phyloP scores from a whole-genome alignment of 768 basidiomycete species.

The Mrakia hoshinonis region DNA sequence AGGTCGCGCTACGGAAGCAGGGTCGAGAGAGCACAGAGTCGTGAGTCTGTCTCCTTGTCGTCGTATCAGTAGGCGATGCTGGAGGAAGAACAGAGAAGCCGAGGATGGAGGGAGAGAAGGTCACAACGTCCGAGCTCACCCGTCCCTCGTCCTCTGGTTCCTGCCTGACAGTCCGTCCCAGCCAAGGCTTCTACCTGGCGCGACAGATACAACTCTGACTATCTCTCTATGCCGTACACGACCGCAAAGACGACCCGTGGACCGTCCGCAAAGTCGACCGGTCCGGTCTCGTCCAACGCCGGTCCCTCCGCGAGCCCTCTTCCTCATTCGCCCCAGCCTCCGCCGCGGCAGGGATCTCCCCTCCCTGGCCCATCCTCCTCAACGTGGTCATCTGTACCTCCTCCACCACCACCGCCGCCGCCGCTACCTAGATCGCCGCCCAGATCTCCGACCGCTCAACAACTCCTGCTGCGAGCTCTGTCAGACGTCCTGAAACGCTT shows the following conservation, averaged over 20 bases:
- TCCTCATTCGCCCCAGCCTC: neutral
- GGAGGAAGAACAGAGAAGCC: neutral
- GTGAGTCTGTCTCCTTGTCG: neutral
- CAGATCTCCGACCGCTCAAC: neutral
- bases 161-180: neutral
- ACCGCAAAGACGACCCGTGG: too few relatives aligned
- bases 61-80: neutral
- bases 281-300: too few relatives aligned
- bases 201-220: too few relatives aligned
- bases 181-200: too few relatives aligned
- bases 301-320: neutral
- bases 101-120: neutral
- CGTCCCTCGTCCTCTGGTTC: too few relatives aligned
- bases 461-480: too few relatives aligned
- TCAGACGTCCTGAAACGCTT: too few relatives aligned
- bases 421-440: neutral
- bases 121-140: neutral
- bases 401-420: neutral
- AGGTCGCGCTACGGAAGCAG: neutral
- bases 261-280: too few relatives aligned
- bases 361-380: neutral
- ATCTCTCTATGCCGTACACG: too few relatives aligned
- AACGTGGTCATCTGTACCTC: neutral
- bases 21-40: neutral
- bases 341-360: neutral